Base-by-base conservation (phyloP, 2,329 filamentous ascomycete genomes). In the Talaromyces amestolkiae region DNA sequence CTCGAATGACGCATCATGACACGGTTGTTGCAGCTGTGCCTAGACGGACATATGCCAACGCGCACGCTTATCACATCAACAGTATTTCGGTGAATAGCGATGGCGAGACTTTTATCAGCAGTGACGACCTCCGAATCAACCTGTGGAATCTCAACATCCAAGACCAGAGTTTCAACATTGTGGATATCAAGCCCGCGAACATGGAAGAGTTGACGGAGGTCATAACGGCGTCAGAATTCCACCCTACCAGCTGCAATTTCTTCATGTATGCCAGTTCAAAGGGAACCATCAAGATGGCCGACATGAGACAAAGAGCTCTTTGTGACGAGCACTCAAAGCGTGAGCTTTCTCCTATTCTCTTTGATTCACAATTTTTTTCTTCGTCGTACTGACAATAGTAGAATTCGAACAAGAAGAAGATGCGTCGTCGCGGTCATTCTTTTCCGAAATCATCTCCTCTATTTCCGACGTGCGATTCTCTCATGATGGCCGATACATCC, bases 11-110 rank as follows among this genome's bases (percentile, higher is more conserved):
- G 74, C 94, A 98, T 76, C 95, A 99, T 77, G 95, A 99, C 78
- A 99, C 95, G 24, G 95, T 99, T 65, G 94, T 99, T 69, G 95
- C 95, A 47, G 95, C 95, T 43, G 94, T 98, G 43, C 95, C 95
- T 58, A 90, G 95, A 72, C 91, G 94, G 80, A 97, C 94, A 45
- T 99, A 98, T 78, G 93, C 95, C 72, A 99, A 99, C 77, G 95
- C 95, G 61, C 95, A 99, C 78, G 95, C 95, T 70, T 99, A 99
- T 78, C 95, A 99, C 81, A 98, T 99, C 86, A 99, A 99, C 84
- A 98, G 95, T 84, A 99, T 99, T 79, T 98, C 95, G n/a, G 95
- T 98, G 74, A 99, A 99, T 84, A 98, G 94, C 77, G 95, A 99
- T 78, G 95, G 94, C 65, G 95, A 99, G 83, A 99, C 95, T 0